Percentiles rank a stretch among this genome's conserved stretches.
Evolutionary conservation across 2,329 filamentous ascomycete genomes (phyloP).

Genomic region (Ceratocystis ficicola): DNA sequence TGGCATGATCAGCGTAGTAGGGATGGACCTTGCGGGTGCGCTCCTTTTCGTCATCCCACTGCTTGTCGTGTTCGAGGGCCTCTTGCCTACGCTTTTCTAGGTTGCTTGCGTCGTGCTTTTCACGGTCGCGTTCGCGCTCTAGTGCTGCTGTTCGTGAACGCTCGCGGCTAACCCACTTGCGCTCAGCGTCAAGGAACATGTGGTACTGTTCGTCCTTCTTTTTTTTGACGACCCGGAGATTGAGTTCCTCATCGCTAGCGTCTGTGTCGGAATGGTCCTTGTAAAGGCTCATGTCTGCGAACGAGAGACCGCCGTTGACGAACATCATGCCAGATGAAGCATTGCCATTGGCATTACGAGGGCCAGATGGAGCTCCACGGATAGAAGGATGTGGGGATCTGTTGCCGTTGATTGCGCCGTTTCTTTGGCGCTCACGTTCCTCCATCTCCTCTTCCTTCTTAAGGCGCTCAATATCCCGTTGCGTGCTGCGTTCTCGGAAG

Average conservation of each 20-base stretch:
- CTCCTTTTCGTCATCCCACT: conserved; percentile 90
- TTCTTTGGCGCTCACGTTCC: conserved; percentile 65
- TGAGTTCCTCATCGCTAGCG: conserved; percentile 75
- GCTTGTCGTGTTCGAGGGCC: conserved; percentile 48
- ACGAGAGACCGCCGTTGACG: conserved; percentile 55
- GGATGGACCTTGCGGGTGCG: conserved; percentile 56
- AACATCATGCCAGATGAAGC: conserved; percentile 45
- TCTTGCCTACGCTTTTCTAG: conserved; percentile 55
- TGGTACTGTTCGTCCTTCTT: conserved; percentile 66
- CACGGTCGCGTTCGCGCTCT: conserved; percentile 70
- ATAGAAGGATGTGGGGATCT: conserved; percentile 26
- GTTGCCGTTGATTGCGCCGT: conserved; percentile 32
- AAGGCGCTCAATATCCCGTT: conserved; percentile 76
- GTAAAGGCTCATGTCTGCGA: conserved; percentile 17
- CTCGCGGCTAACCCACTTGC: conserved; percentile 84
- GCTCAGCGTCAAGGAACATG: conserved; percentile 70
- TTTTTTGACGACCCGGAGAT: conserved; percentile 58
- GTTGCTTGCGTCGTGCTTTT: conserved; percentile 60
- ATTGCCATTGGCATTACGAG: conserved; percentile 53
- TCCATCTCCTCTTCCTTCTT: conserved; percentile 87
- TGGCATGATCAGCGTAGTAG: conserved; percentile 77
- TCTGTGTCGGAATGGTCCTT: conserved; percentile 74
- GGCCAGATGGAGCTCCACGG: conserved; percentile 68
- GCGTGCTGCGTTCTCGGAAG: conserved; percentile 83
- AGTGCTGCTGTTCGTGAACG: conserved; percentile 70